A percentile compares a stretch with the other conserved stretches of the same genome.
Conservation (phyloP, 208 protist genomes). For the Wallacemonas sp. region DNA sequence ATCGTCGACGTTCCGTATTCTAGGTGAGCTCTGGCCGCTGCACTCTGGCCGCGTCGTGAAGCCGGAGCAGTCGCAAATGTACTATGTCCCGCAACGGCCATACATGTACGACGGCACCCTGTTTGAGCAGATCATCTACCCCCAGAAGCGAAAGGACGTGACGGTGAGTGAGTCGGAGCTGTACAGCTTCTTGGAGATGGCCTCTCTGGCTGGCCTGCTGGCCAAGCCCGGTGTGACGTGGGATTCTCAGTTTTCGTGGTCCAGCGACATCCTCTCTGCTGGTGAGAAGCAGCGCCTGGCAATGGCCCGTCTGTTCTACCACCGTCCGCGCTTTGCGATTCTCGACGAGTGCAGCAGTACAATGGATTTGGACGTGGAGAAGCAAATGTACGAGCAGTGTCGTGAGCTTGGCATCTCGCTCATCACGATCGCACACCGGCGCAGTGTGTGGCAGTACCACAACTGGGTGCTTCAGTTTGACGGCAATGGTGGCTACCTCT, state of each 20-base stretch:
- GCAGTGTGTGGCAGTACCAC: slow-evolving; percentile 75
- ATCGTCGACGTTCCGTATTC: slow-evolving; percentile 79
- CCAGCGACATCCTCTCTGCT: slow-evolving; percentile 55
- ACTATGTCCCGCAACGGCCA: slow-evolving; percentile 87
- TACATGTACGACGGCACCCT: slow-evolving; percentile 84
- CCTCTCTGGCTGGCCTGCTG: slow-evolving; percentile 65
- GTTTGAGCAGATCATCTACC: slow-evolving; percentile 91
- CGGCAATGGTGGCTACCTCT: slow-evolving; percentile 66
- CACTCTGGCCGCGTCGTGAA: slow-evolving; percentile 62
- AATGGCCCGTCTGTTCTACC: slow-evolving; percentile 88
- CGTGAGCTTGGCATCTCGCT: slow-evolving; percentile 75
- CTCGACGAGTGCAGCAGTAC: slow-evolving; percentile 90
- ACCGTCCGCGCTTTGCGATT: slow-evolving; percentile 86
- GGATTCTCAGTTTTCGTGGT: slow-evolving; percentile 57
- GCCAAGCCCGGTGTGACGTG: slow-evolving; percentile 54
- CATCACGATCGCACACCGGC: slow-evolving; percentile 86
- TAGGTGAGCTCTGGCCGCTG: slow-evolving; percentile 86
- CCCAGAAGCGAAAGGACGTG: slow-evolving; percentile 43
- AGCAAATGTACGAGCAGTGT: slow-evolving; percentile 69
- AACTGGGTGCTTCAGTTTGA: slow-evolving; percentile 86
- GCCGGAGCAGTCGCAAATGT: slow-evolving; percentile 72
- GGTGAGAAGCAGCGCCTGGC: slow-evolving; percentile 90
- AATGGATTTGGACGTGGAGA: slow-evolving; percentile 72
- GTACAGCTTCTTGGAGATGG: slow-evolving; percentile 62
- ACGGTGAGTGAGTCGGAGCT: slow-evolving; percentile 63